These are phyloP conservation scores for Hyphopichia khmerensis DNA, from an alignment of 1,139 yeast species.

Conservation along the genomic window DNA sequence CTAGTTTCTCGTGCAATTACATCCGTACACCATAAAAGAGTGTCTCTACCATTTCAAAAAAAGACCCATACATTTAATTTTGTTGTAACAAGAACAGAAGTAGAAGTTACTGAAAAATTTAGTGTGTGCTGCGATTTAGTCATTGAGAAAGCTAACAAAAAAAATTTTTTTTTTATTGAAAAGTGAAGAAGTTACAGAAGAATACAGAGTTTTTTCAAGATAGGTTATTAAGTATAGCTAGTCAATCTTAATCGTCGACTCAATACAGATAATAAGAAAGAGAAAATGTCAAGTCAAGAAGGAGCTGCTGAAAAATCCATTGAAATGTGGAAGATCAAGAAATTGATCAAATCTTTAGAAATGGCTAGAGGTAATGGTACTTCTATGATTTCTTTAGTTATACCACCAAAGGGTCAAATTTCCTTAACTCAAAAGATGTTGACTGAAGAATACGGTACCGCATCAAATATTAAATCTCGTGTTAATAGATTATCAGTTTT, in stretches of 20 bases:
- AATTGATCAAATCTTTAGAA: constrained; percentile 81
- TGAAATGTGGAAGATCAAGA: constrained; percentile 98
- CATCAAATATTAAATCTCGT: constrained; percentile 95
- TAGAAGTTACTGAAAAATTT: not conserved
- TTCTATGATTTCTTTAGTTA: constrained; percentile 94
- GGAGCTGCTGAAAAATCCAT: constrained; percentile 89
- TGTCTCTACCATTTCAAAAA: too few species aligned
- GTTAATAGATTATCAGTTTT: constrained; percentile 93
- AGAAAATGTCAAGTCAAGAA: constrained; percentile 1
- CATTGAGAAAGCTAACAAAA: not conserved
- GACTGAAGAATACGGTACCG: constrained; percentile 98
- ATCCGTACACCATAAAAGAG: too few species aligned
- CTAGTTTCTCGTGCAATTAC: too few species aligned
- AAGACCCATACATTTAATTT: too few species aligned
- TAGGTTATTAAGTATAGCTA: too few species aligned
- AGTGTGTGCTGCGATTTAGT: not conserved
- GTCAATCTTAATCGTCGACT: too few species aligned
- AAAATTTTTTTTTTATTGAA: not conserved
- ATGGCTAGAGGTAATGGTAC: constrained; percentile 97
- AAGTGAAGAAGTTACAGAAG: not conserved
- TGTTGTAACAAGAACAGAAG: too few species aligned
- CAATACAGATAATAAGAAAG: not conserved
- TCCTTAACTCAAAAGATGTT: constrained; percentile 85
- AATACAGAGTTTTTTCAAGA: not conserved
- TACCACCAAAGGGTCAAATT: constrained; percentile 94